These are phyloP conservation scores for Pyrus betulifolia DNA, from an alignment of 306 rosid species.

Conservation along the genomic window DNA sequence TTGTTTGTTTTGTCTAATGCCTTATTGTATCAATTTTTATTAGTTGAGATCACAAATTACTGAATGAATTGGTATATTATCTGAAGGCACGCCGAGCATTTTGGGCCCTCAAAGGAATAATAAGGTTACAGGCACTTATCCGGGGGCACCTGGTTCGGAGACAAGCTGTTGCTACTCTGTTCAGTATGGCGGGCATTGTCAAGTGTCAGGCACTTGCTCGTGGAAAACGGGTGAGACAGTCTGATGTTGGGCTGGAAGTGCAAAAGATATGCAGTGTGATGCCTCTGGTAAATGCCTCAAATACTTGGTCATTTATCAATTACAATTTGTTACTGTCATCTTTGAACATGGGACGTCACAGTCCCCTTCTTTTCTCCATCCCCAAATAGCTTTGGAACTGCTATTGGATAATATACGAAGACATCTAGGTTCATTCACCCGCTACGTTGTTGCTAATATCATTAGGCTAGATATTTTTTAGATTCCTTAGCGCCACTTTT, in stretches of 20 bases:
- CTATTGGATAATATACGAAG: not conserved
- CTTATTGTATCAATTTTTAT: not conserved
- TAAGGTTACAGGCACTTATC: conserved; percentile 98
- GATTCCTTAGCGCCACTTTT: not conserved
- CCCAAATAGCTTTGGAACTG: not conserved
- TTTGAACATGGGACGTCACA: not conserved
- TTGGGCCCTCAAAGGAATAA: conserved; percentile 93
- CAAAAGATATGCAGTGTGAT: conserved; percentile 35
- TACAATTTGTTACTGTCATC: not conserved
- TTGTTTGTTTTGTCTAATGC: not conserved
- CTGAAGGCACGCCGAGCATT: conserved; percentile 98
- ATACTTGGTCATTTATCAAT: not conserved
- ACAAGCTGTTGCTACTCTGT: conserved; percentile 86
- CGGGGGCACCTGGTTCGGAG: conserved; percentile 98
- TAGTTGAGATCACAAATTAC: conserved; percentile 10
- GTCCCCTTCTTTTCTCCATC: not conserved
- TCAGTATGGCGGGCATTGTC: conserved; percentile 77
- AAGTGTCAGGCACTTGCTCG: conserved; percentile 81
- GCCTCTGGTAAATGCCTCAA: conserved; percentile 37
- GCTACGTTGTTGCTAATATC: not conserved
- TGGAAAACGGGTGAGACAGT: conserved; percentile 61
- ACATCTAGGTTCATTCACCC: not conserved
- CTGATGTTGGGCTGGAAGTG: conserved; percentile 61
- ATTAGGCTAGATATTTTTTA: not conserved
- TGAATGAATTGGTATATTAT: conserved; percentile 14